These are phyloP conservation scores for Monosporascus sp. DNA, from an alignment of 2,329 filamentous ascomycete genomes.

Conservation along the genomic window DNA sequence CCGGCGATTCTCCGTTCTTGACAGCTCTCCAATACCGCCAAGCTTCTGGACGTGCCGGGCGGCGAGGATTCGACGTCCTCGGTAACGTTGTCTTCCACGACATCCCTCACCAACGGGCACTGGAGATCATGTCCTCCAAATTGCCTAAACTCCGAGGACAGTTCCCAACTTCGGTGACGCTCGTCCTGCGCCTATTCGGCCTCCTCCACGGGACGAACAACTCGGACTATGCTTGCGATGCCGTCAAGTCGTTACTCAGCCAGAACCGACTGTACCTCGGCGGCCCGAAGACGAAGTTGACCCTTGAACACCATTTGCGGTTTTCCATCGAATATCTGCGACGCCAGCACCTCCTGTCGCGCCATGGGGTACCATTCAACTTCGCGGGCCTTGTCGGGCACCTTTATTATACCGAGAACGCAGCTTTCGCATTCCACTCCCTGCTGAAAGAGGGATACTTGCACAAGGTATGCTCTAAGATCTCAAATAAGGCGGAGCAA, in stretches of 20 bases:
- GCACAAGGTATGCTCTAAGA: slow-evolving; percentile 51
- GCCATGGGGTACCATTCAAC: slow-evolving; percentile 59
- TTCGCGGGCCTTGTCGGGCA: slow-evolving; percentile 67
- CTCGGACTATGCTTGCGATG: slow-evolving; percentile 54
- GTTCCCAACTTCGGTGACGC: slow-evolving; percentile 69
- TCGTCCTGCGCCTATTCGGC: slow-evolving; percentile 64
- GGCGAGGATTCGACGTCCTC: slow-evolving; percentile 73
- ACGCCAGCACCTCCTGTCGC: slow-evolving; percentile 59
- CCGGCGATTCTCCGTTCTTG: slow-evolving; percentile 66
- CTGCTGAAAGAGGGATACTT: slow-evolving; percentile 69
- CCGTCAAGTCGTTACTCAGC: slow-evolving; percentile 62
- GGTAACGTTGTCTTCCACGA: slow-evolving; percentile 77
- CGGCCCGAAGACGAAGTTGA: slow-evolving; percentile 60
- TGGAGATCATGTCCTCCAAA: slow-evolving; percentile 65
- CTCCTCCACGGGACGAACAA: slow-evolving; percentile 62
- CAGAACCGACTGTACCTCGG: slow-evolving; percentile 67
- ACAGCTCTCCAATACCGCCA: slow-evolving; percentile 74
- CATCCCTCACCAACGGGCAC: slow-evolving; percentile 54
- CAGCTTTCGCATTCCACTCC: slow-evolving; percentile 71
- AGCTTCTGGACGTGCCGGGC: slow-evolving; percentile 70
- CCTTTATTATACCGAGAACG: slow-evolving; percentile 72
- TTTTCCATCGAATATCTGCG: slow-evolving; percentile 79
- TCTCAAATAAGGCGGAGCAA: slow-evolving; percentile 40
- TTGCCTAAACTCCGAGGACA: slow-evolving; percentile 72
- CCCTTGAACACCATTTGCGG: slow-evolving; percentile 69